Evolutionary conservation across 2,329 filamentous ascomycete genomes (phyloP).

Genomic region (Neopestalotiopsis rosae): DNA sequence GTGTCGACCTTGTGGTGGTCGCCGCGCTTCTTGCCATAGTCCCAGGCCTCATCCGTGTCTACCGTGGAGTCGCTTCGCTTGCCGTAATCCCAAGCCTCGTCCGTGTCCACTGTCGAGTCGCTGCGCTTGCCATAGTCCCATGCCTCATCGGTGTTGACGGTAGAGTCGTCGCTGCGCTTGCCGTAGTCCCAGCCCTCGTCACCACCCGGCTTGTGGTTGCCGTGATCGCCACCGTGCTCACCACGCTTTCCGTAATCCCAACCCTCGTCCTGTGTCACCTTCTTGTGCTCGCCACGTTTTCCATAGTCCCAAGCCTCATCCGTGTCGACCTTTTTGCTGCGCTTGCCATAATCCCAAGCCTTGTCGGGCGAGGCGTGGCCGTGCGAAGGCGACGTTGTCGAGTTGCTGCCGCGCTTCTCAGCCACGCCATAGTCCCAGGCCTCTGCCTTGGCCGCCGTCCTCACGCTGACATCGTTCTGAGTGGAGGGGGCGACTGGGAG

Average conservation of each 20-base stretch:
- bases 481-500: conserved; percentile 4
- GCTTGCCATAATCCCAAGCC: conserved; percentile 17
- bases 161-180: conserved; percentile 19
- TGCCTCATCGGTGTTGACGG: conserved; percentile 36
- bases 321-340: conserved; percentile 8
- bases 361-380: neutral
- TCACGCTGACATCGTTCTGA: conserved; percentile 3
- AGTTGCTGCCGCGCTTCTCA: conserved; percentile 2
- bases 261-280: conserved; percentile 25
- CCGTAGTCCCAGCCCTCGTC: conserved; percentile 7
- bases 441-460: neutral
- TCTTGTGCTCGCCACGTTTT: conserved; percentile 29
- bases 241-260: conserved; percentile 34
- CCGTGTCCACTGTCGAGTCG: neutral
- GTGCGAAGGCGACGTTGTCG: neutral
- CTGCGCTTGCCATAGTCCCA: conserved; percentile 11
- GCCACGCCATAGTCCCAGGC: neutral
- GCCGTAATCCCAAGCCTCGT: conserved; percentile 1
- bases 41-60: neutral
- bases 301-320: conserved; percentile 11
- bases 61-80: neutral
- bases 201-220: no score
- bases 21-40: conserved; percentile 24
- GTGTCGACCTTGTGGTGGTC: conserved; percentile 31
- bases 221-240: conserved; percentile 23